Base-by-base conservation (phyloP, 257 asterid species). In the Salvia rosmarinus region DNA sequence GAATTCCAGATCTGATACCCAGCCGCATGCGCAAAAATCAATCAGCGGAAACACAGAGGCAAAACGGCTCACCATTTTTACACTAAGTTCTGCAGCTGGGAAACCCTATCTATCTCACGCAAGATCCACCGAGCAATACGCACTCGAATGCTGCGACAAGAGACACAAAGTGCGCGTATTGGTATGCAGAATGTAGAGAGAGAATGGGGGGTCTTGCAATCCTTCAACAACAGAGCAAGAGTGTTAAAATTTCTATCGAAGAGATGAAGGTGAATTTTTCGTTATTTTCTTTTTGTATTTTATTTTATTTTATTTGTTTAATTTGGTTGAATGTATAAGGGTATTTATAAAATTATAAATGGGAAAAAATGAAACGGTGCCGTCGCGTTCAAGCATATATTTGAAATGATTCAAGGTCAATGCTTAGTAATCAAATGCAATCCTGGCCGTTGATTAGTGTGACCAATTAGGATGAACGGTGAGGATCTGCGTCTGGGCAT, bases 21-120 rank as follows among this genome's bases (percentile, higher is more conserved):
- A 57, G 58, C 19, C 64, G 34, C 67, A 65, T 25, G 50, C 72
- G 64, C 60, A n/a, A 30, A 67, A 73, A 76, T 73, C 79, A 60
- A 78, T 64, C 23, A 44, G 71, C 44, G 25, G 30, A 55, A 23
- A 72, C 39, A 62, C 3, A 54, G 47, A 52, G 52, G 72, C 40
- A 73, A 64, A 73, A 51, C 17, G 68, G 11, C 84, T 81, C 81
- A 82, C 88, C 88, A 84, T 84, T 77, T 76, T 39, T 32, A 64
- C 32, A 65, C 49, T 44, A 58, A 66, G 77, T 63, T 72, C 62
- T 28, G 72, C 67, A 65, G 73, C 46, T 64, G 66, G 51, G 68
- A 66, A 74, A 64, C 71, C 73, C 75, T 34, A 44, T 77, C 78
- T 81, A 83, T 79, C 82, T 64, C 57, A 43, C 69, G 70, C 58